Evolutionary conservation across 2,329 filamentous ascomycete genomes (phyloP).

Genomic region (Aspergillus amoenus): DNA sequence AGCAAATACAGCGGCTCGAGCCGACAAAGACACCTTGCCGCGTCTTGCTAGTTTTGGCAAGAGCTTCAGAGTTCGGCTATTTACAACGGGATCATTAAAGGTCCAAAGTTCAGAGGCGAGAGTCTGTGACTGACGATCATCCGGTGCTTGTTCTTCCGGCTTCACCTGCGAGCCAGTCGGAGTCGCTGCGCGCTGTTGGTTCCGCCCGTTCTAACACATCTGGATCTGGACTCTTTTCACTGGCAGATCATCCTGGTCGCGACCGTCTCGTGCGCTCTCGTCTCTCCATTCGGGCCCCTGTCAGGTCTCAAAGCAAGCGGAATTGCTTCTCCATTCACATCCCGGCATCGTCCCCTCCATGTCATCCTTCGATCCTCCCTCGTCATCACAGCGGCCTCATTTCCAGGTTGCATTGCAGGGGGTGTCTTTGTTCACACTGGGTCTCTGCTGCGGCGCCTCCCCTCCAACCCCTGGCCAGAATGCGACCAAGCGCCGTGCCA

Average conservation of each 20-base stretch:
- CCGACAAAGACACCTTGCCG: too few species aligned
- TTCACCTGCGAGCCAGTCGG: not conserved
- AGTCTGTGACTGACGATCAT: not conserved
- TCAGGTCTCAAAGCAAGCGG: not conserved
- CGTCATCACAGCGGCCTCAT: not conserved
- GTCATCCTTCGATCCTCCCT: not conserved
- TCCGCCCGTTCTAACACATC: not conserved
- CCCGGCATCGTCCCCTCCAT: not conserved
- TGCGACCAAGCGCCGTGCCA: constrained; percentile 33
- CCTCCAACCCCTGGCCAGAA: constrained; percentile 11
- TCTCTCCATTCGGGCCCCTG: not conserved
- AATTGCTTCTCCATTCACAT: not conserved
- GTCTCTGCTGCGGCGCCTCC: not conserved
- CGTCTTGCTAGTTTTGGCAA: too few species aligned
- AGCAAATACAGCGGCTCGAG: too few species aligned
- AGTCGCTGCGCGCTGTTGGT: not conserved
- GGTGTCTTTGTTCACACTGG: not conserved
- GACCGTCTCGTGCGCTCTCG: not conserved
- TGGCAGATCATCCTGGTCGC: not conserved
- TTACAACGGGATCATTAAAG: not conserved
- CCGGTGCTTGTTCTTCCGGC: not conserved
- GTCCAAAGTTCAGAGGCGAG: not conserved
- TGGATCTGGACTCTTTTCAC: not conserved
- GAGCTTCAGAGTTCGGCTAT: too few species aligned
- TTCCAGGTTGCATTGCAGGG: constrained; percentile 1